Percentiles rank a stretch among this genome's conserved stretches.
Evolutionary conservation across 345 rosid species (phyloP).

Genomic region (Raphanus sativus): DNA sequence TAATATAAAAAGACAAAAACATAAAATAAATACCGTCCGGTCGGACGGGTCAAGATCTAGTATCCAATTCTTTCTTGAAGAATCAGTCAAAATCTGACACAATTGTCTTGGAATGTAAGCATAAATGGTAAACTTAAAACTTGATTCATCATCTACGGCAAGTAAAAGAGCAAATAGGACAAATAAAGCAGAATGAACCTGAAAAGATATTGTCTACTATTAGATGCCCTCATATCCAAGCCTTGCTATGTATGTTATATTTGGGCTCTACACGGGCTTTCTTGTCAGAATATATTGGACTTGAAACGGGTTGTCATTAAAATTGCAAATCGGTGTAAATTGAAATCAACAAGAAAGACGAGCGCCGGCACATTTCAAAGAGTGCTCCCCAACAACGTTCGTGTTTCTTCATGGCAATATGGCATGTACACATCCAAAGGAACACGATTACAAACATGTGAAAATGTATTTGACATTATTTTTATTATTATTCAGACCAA

Average conservation of each 20-base stretch:
- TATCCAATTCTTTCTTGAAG: background rate
- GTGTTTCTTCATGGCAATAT: constrained; percentile 8
- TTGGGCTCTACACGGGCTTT: background rate
- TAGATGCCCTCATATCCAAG: background rate
- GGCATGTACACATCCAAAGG: constrained; percentile 15
- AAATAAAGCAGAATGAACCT: constrained; percentile 44
- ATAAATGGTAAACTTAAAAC: background rate
- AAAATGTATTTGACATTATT: background rate
- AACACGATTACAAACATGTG: constrained; percentile 18
- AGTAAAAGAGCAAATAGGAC: background rate
- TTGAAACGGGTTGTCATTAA: background rate
- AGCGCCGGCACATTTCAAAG: constrained; percentile 1
- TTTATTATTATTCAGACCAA: background rate
- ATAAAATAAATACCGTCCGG: too few species aligned
- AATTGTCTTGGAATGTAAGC: background rate
- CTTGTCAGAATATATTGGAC: background rate
- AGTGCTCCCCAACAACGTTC: constrained; percentile 35
- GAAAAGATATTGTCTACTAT: constrained; percentile 50
- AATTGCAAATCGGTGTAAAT: background rate
- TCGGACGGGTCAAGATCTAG: too few species aligned
- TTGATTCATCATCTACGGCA: background rate
- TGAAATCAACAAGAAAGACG: background rate
- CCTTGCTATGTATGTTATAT: background rate
- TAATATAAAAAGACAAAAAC: too few species aligned
- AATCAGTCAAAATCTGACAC: background rate